Percentiles rank a stretch among this genome's conserved stretches.
Conservation (phyloP, 768 basidiomycete genomes). For the Termitomyces sp. region DNA sequence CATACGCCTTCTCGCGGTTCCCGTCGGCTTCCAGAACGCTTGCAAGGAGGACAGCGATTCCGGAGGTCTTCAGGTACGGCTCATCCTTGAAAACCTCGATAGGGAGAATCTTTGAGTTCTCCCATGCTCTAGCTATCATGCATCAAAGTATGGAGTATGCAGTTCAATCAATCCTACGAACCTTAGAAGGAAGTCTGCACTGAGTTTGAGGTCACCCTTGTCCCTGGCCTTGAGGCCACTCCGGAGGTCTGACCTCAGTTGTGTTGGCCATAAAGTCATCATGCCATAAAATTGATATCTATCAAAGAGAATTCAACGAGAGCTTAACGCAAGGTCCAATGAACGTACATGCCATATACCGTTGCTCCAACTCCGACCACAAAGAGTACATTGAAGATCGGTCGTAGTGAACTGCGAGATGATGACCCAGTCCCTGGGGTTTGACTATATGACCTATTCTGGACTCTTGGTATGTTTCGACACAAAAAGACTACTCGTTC, state of each 20-base stretch:
- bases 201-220: slow-evolving; percentile 46
- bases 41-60: slow-evolving; percentile 58
- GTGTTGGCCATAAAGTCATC: slow-evolving; percentile 62
- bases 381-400: slow-evolving; percentile 23
- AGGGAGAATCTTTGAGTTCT: slow-evolving; percentile 43
- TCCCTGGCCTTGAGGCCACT: slow-evolving; percentile 59
- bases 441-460: background rate
- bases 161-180: slow-evolving; percentile 22
- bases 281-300: slow-evolving; percentile 54
- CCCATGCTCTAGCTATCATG: slow-evolving; percentile 43
- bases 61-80: slow-evolving; percentile 62
- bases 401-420: slow-evolving; percentile 29
- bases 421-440: background rate
- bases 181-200: slow-evolving; percentile 50
- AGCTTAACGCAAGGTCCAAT: background rate
- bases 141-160: slow-evolving; percentile 2
- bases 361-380: slow-evolving; percentile 24
- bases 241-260: slow-evolving; percentile 59
- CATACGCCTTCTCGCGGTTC: slow-evolving; percentile 30
- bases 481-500: background rate
- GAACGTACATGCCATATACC: slow-evolving; percentile 29
- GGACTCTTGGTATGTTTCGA: background rate
- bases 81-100: slow-evolving; percentile 30
- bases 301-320: background rate
- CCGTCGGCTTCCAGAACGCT: slow-evolving; percentile 45